These are phyloP conservation scores for Marsdenia floribunda DNA, from an alignment of 257 asterid genomes.

Conservation along the genomic window DNA sequence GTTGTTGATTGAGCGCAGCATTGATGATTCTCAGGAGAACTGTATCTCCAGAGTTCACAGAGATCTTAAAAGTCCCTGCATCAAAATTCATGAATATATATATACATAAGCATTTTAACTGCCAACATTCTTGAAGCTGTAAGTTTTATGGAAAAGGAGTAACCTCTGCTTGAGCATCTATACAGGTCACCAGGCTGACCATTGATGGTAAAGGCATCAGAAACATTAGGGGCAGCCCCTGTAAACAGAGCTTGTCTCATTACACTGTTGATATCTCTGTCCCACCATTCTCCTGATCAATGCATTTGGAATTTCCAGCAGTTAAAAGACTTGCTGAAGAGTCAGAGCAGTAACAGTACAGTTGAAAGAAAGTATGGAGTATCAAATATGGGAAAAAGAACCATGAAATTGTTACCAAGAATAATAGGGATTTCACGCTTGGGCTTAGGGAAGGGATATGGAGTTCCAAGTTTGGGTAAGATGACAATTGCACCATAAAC, in stretches of 20 bases:
- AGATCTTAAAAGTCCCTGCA: constrained; percentile 31
- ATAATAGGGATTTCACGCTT: constrained; percentile 52
- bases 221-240: constrained; percentile 39
- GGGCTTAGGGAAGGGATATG: constrained; percentile 52
- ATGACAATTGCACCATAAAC: constrained; percentile 58
- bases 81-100: not conserved
- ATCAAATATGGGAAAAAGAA: not conserved
- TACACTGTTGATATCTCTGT: constrained; percentile 25
- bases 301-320: not conserved
- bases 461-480: constrained; percentile 38
- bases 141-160: not conserved
- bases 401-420: constrained; percentile 36
- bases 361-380: not conserved
- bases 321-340: not conserved
- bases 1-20: constrained; percentile 39
- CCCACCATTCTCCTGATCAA: constrained; percentile 39
- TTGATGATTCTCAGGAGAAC: constrained; percentile 36
- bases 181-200: constrained; percentile 41
- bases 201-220: constrained; percentile 39
- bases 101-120: not conserved
- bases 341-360: not conserved
- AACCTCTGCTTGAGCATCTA: constrained; percentile 33
- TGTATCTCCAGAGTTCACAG: constrained; percentile 30
- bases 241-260: constrained; percentile 26
- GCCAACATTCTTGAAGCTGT: not conserved